Evolutionary conservation across 2,329 filamentous ascomycete species (phyloP).

Genomic region (Trichophyton simii): DNA sequence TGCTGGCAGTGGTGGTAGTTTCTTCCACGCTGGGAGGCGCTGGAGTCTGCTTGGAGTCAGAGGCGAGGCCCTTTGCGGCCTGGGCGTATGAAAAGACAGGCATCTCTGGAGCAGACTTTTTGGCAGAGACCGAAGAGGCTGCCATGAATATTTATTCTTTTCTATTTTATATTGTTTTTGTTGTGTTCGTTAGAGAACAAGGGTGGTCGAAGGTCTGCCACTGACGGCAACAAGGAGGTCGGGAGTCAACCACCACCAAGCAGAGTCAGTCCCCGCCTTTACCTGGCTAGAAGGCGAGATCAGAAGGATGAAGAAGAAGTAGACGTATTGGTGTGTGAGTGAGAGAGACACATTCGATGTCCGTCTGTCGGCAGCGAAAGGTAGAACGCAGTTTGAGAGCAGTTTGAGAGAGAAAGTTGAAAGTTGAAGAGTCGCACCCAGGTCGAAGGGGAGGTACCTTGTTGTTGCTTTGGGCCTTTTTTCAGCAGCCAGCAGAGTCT

Average conservation of each 20-base stretch:
- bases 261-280: no score
- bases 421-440: no score
- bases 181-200: no score
- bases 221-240: neutral
- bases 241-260: neutral
- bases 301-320: neutral
- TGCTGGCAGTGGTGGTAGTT: neutral
- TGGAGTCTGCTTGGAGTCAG: slow-evolving; percentile 23
- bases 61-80: slow-evolving; percentile 69
- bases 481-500: no score
- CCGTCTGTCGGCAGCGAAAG: no score
- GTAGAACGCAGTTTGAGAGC: no score
- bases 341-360: no score
- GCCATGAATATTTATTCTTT: slow-evolving; percentile 25
- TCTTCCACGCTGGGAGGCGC: neutral
- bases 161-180: no score
- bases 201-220: no score
- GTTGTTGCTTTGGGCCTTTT: no score
- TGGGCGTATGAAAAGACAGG: slow-evolving; percentile 84
- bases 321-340: neutral
- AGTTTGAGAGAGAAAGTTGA: no score
- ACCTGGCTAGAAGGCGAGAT: neutral
- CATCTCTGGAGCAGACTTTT: slow-evolving; percentile 28
- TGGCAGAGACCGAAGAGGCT: slow-evolving; percentile 18
- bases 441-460: no score